Evolutionary conservation across 345 rosid genomes (phyloP).

Genomic region (Bruguiera gymnorhiza): DNA sequence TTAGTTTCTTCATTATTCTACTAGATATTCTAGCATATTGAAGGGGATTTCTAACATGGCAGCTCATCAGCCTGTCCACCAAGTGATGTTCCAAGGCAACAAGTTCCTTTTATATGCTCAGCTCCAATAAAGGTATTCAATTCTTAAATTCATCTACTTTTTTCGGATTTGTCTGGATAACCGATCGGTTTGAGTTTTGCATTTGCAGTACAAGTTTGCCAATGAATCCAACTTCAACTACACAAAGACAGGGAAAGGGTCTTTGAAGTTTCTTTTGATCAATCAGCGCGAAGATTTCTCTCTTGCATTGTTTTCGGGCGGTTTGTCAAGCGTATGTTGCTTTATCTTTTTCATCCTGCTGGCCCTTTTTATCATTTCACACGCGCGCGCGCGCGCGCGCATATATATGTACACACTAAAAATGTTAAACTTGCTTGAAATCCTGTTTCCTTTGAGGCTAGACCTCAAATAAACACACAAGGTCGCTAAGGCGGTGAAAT

Average conservation of each 20-base stretch:
- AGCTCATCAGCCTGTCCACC: constrained; percentile 60
- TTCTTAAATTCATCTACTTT: background rate
- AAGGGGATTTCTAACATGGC: constrained; percentile 14
- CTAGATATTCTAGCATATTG: background rate
- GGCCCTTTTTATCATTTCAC: too few relatives aligned
- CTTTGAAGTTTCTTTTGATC: constrained; percentile 64
- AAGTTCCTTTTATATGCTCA: constrained; percentile 65
- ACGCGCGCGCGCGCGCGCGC: too few relatives aligned
- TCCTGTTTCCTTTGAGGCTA: too few relatives aligned
- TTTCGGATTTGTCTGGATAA: background rate
- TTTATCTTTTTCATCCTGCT: background rate
- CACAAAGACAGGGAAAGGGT: constrained; percentile 49
- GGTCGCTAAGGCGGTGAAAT: too few relatives aligned
- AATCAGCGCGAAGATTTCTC: constrained; percentile 93
- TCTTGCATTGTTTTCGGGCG: constrained; percentile 73
- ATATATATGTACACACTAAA: too few relatives aligned
- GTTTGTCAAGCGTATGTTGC: constrained; percentile 44
- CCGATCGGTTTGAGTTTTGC: background rate
- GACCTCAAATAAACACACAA: too few relatives aligned
- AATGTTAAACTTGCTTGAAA: too few relatives aligned
- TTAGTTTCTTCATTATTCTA: background rate
- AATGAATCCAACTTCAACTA: constrained; percentile 44
- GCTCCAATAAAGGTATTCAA: constrained; percentile 77
- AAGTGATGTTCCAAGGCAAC: constrained; percentile 38
- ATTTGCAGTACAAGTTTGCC: constrained; percentile 64